A percentile compares a stretch with the other conserved stretches of the same genome.
phyloP scores from a whole-genome alignment of 352 stramenopile genomes.

The Globisporangium iwayamae region DNA sequence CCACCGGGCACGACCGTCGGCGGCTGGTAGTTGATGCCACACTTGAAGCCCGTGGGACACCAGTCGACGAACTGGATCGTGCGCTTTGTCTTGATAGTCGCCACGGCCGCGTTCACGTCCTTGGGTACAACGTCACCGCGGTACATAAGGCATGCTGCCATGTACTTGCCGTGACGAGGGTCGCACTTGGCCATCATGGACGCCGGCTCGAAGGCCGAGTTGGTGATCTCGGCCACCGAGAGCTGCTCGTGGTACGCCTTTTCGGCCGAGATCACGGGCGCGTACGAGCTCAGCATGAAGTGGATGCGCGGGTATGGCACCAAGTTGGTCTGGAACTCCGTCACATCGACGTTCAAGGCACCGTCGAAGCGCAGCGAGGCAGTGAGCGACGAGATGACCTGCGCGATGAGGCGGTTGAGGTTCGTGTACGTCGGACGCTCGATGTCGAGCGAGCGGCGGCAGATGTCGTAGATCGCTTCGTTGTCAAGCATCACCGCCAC shows the following conservation, averaged over 20 bases:
- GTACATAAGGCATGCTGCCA: slow-evolving; percentile 99
- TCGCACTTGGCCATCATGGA: slow-evolving; percentile 99
- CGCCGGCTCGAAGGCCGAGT: slow-evolving; percentile 96
- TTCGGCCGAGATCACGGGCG: slow-evolving; percentile 96
- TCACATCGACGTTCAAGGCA: slow-evolving; percentile 98
- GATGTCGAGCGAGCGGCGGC: slow-evolving; percentile 96
- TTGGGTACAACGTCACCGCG: slow-evolving; percentile 94
- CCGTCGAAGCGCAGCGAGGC: slow-evolving; percentile 98
- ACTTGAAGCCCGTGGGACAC: slow-evolving; percentile 99
- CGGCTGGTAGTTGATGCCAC: slow-evolving; percentile 98
- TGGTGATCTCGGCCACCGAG: slow-evolving; percentile 98
- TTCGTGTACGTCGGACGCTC: slow-evolving; percentile 99
- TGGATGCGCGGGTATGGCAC: slow-evolving; percentile 99
- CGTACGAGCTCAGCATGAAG: slow-evolving; percentile 99
- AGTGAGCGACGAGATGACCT: slow-evolving; percentile 98
- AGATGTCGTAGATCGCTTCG: slow-evolving; percentile 98
- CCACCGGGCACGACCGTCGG: slow-evolving; percentile 95
- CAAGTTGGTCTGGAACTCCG: slow-evolving; percentile 99
- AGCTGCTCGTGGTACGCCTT: slow-evolving; percentile 98
- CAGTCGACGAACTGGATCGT: slow-evolving; percentile 99
- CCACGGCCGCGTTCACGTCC: slow-evolving; percentile 95
- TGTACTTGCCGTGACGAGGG: slow-evolving; percentile 99
- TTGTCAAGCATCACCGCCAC: slow-evolving; percentile 98
- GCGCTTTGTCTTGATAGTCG: slow-evolving; percentile 99
- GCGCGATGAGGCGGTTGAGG: slow-evolving; percentile 97